phyloP scores from a whole-genome alignment of 441 rosid genomes.

The California macrophylla region DNA sequence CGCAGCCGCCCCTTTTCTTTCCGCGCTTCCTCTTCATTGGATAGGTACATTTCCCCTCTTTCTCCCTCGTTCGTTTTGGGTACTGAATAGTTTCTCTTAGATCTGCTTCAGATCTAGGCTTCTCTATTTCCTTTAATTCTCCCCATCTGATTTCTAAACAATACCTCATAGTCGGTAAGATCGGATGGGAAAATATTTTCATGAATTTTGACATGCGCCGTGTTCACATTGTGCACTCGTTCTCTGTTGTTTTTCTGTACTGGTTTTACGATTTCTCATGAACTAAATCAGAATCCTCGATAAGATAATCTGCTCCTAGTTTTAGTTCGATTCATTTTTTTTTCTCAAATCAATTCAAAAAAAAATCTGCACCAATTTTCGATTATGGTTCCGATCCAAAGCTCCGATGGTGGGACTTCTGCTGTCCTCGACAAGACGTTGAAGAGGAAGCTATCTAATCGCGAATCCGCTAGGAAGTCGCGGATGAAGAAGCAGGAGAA shows the following conservation, averaged over 20 bases:
- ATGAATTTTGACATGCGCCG: constrained; percentile 1
- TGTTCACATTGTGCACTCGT: neutral
- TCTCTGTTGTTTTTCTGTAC: neutral
- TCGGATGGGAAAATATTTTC: neutral
- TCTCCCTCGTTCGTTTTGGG: no score
- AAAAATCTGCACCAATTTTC: neutral
- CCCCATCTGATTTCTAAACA: no score
- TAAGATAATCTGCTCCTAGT: neutral
- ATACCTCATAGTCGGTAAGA: no score
- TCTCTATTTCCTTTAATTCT: no score
- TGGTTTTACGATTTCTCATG: neutral
- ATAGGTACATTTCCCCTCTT: no score
- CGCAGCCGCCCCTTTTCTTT: no score
- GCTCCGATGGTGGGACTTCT: neutral
- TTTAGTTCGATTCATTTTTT: neutral
- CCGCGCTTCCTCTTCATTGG: no score
- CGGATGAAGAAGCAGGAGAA: neutral
- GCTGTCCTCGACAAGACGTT: neutral
- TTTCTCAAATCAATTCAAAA: neutral
- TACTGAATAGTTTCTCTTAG: no score
- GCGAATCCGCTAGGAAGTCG: neutral
- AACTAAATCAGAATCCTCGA: neutral
- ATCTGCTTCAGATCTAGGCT: no score
- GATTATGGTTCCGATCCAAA: neutral
- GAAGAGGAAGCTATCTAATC: neutral